Evolutionary conservation across 345 rosid genomes (phyloP), one percentile per base, ranked within the genome.

Genomic region (Sonneratia caseolaris): DNA sequence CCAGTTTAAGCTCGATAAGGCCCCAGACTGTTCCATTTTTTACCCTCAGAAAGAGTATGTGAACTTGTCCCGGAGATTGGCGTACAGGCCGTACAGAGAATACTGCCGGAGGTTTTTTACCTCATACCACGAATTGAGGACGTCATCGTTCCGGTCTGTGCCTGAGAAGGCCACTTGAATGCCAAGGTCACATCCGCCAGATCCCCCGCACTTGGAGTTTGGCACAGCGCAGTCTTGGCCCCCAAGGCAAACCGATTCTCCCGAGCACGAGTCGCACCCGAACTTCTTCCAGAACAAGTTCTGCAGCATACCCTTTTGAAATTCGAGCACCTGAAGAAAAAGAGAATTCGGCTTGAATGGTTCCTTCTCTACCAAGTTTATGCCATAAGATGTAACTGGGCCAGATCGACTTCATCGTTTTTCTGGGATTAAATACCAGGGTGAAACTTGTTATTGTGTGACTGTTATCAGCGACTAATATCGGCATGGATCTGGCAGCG

Each of bases 111-210:
- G 89, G 13, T 89, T 87, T 62, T 74, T 82, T 3, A 95, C 88
- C 80, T 95, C 97, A 18, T 91, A 95, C 99, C 97, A 95, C 5
- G 96, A 83, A 80, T 91, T 90, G 40, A 95, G 80, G 4, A 85
- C 81, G 71, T 84, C 86, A 0, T 88, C 78, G 81, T 86, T 87
- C 85, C 75, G 84, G 81, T 90, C 99, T 5, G 97, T 95, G 21
- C 99, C 97, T 0, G 97, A 87, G 80, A 90, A 95, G 6, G 93
- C 78, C 32, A 90, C 71, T 64, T 95, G 99, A 68, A 92, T 90
- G 47, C 88, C 79, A 0, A 86, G 19, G 47, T 73, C 74, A 85
- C 97, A 95, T 38, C 1, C 53, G 21, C 93, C 98, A 0, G 87
- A 88, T 68, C 70, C 75, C 45, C 76, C 80, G 37, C 99, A 95